Percentiles rank a stretch among this genome's conserved stretches.
Evolutionary conservation across 495 filamentous ascomycete genomes (phyloP).

Genomic region (Podospora appendiculata): DNA sequence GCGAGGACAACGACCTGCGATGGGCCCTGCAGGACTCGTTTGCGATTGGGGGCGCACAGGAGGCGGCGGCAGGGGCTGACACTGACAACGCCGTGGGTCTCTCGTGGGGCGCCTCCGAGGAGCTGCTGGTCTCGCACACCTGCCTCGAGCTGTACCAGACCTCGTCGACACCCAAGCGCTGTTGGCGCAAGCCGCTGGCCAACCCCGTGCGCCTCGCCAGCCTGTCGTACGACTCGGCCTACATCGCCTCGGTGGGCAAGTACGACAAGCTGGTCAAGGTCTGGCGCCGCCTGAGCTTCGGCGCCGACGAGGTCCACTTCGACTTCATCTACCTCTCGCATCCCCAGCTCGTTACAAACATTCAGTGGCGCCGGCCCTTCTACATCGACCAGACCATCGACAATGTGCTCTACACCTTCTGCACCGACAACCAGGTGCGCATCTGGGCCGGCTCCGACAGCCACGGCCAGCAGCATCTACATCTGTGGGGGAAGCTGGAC

Average conservation of each 20-base stretch:
- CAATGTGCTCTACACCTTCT: conserved; percentile 89
- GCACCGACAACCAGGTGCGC: conserved; percentile 72
- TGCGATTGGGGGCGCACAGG: too few species aligned
- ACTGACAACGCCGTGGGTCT: conserved; percentile 60
- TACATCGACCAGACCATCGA: conserved; percentile 72
- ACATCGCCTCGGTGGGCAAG: conserved; percentile 74
- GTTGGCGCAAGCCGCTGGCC: conserved; percentile 70
- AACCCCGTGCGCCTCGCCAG: conserved; percentile 67
- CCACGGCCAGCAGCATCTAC: conserved; percentile 61
- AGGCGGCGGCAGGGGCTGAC: conserved; percentile 11
- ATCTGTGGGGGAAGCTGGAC: conserved; percentile 79
- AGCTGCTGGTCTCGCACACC: conserved; percentile 69
- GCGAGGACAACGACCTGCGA: conserved; percentile 53
- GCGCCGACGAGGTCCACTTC: conserved; percentile 73
- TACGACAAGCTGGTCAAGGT: conserved; percentile 85
- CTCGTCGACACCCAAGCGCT: conserved; percentile 40
- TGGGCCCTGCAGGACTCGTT: too few species aligned
- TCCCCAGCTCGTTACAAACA: conserved; percentile 65
- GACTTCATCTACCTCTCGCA: conserved; percentile 88
- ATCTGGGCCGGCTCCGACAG: conserved; percentile 77
- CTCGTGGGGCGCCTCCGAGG: conserved; percentile 79
- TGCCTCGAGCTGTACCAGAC: conserved; percentile 64
- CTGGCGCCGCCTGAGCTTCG: conserved; percentile 85
- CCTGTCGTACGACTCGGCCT: conserved; percentile 76
- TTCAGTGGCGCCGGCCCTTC: conserved; percentile 77